Percentiles rank a stretch among this genome's conserved stretches.
Evolutionary conservation across 2,329 filamentous ascomycete species (phyloP).

Genomic region (Botrytis elliptica): DNA sequence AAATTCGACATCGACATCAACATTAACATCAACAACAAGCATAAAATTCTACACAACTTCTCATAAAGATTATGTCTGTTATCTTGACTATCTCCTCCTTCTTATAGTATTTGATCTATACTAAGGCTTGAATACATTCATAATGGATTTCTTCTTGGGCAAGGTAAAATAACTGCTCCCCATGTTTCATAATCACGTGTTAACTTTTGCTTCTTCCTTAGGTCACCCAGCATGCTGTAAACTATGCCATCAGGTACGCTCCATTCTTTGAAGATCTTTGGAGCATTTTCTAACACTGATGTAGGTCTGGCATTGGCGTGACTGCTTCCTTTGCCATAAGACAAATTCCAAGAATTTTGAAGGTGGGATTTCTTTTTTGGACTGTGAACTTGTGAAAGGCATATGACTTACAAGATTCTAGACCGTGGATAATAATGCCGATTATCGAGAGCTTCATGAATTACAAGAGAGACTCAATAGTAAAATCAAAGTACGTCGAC

Average conservation of each 20-base stretch:
- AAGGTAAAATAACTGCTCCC: slow-evolving; percentile 47
- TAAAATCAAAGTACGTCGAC: slow-evolving; percentile 70
- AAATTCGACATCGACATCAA: background rate
- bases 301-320: slow-evolving; percentile 73
- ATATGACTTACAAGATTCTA: slow-evolving; percentile 32
- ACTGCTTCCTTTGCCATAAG: slow-evolving; percentile 83
- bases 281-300: background rate
- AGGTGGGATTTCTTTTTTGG: slow-evolving; percentile 44
- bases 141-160: slow-evolving; percentile 50
- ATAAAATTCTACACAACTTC: background rate
- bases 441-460: slow-evolving; percentile 64
- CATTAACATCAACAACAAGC: background rate
- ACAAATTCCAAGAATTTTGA: slow-evolving; percentile 76
- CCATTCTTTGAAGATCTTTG: background rate
- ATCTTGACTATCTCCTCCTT: background rate
- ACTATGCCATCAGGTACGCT: slow-evolving; percentile 73
- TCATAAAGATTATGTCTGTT: background rate
- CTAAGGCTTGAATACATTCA: background rate
- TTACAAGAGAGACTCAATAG: slow-evolving; percentile 74
- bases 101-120: background rate
- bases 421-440: slow-evolving; percentile 68
- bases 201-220: slow-evolving; percentile 37
- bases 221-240: slow-evolving; percentile 64
- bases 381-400: background rate
- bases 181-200: slow-evolving; percentile 25